These are phyloP conservation scores for Solanum acaule DNA, from an alignment of 257 asterid genomes.

Conservation along the genomic window DNA sequence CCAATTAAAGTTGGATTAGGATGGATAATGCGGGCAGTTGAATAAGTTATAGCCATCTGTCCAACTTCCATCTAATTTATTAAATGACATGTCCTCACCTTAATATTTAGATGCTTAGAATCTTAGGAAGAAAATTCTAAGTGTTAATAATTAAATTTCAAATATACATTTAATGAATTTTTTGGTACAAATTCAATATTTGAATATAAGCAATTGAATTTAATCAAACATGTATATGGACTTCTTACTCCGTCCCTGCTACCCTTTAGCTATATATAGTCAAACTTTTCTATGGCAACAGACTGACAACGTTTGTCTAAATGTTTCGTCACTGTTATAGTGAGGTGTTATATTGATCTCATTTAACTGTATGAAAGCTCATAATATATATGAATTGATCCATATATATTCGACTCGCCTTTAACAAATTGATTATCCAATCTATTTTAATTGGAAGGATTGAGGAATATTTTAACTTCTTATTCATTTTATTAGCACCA, in stretches of 20 bases:
- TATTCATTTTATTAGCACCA: not conserved
- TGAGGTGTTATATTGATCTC: no score
- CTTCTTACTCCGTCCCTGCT: not conserved
- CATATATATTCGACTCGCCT: not conserved
- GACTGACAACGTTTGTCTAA: no score
- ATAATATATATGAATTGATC: not conserved
- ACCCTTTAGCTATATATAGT: not conserved
- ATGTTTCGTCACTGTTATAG: no score
- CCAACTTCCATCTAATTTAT: not conserved
- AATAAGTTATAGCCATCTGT: not conserved
- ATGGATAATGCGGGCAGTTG: not conserved
- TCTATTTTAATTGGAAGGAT: no score
- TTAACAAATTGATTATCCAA: no score
- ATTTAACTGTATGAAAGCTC: no score
- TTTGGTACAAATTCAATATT: not conserved
- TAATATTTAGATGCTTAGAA: not conserved
- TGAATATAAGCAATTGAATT: not conserved
- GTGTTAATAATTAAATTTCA: not conserved
- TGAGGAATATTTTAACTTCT: not conserved
- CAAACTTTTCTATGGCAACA: no score
- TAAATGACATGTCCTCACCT: not conserved
- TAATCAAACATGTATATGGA: not conserved
- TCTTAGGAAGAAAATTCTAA: not conserved
- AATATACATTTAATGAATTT: not conserved
- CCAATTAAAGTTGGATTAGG: not conserved